Base-by-base conservation (phyloP, 2,329 filamentous ascomycete species). In the Fusarium austroafricanum region DNA sequence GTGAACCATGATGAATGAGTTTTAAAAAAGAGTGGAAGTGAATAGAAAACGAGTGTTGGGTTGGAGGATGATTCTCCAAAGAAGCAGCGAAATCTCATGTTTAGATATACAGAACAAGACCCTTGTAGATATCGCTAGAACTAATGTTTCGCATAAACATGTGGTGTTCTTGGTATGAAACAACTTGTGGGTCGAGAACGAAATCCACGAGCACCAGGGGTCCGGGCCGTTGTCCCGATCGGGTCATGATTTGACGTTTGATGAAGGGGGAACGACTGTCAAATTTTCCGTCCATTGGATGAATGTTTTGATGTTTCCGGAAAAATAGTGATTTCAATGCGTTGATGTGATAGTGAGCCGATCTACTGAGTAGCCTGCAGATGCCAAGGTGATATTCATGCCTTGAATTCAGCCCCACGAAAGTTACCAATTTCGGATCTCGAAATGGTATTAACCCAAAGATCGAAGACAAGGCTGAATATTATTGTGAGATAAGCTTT, bases 221-320 rank as follows among this genome's bases (percentile, higher is more conserved):
- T 8, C 59, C 67, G 45, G 18, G 15, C 33, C 33, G 33, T n/a
- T 6, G 6, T 20, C 33, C 37, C 40, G 31, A 65, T 71, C 62
- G 56, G 44, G 35, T 37, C 56, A 68, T 58, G 40, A 53, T 40
- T 71, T 35, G 26, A 18, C 29, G 42, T 60, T 64, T 59, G 61
- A 73, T 73, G 65, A 67, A 67, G 46, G 55, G 45, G 62, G 69
- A 59, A 51, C 40, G 47, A 60, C 56, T 52, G 21, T 43, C 28
- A 51, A 42, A 54, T 72, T 70, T 72, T 71, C 70, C 70, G 65
- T 72, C 70, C 68, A 35, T 38, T 70, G 39, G 60, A 38, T 31
- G 45, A 40, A 17, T 37, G 57, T 59, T 55, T 67, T 56, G 33
- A 51, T 40, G 65, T 68, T 68, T 68, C 20, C 47, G 38, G 21